Conservation (phyloP, 331 rosid genomes). For the Phaseolus coccineus region DNA sequence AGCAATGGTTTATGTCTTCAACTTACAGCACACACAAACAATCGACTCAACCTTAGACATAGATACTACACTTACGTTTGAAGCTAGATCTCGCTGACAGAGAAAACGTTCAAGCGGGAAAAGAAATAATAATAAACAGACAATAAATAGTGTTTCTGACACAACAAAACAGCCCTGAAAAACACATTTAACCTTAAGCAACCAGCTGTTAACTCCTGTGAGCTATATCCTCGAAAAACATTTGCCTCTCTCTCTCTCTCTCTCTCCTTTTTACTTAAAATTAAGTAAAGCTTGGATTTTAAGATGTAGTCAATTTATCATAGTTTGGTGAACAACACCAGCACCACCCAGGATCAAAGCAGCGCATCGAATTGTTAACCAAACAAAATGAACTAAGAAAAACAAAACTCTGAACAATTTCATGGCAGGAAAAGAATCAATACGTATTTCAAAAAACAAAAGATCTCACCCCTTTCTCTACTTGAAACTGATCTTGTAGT, state of each 20-base stretch:
- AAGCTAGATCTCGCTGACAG: conserved; percentile 13
- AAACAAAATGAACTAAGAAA: neutral
- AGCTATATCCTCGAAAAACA: neutral
- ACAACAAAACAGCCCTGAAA: neutral
- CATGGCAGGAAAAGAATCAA: conserved; percentile 7
- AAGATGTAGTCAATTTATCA: conserved; percentile 2
- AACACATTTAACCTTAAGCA: neutral
- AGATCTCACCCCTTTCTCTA: neutral
- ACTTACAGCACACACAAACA: conserved; percentile 7
- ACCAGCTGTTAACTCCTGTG: neutral
- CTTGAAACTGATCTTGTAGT: neutral
- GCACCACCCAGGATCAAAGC: conserved; percentile 15
- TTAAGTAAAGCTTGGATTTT: neutral
- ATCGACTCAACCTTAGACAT: neutral
- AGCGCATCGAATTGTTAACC: neutral
- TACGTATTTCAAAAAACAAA: neutral
- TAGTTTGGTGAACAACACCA: neutral
- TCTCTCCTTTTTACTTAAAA: neutral
- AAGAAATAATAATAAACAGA: neutral
- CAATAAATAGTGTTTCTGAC: neutral
- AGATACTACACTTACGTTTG: neutral
- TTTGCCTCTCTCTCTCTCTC: neutral
- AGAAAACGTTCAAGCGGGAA: conserved; percentile 5
- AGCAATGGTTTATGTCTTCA: conserved; percentile 15
- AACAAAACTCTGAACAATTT: neutral